Percentiles rank a stretch among this genome's conserved stretches.
These are phyloP conservation scores for Salix caprea DNA, from an alignment of 345 rosid genomes.

Conservation along the genomic window DNA sequence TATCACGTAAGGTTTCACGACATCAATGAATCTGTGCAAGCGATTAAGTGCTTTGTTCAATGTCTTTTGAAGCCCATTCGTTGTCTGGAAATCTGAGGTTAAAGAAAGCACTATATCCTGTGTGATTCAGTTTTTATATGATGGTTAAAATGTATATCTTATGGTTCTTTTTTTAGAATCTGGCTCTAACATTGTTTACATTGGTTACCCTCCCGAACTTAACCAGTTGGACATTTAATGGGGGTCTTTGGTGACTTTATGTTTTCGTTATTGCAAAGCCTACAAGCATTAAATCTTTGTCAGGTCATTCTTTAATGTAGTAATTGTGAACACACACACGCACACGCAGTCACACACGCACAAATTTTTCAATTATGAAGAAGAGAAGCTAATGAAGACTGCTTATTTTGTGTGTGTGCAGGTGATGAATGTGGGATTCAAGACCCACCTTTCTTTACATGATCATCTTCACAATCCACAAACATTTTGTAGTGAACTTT, in stretches of 20 bases:
- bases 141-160: slow-evolving; percentile 2
- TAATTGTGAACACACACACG: no score
- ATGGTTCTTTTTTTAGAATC: neutral
- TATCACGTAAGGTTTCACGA: neutral
- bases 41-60: neutral
- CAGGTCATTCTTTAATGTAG: neutral
- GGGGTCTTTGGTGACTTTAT: neutral
- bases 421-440: neutral
- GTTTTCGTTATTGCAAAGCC: neutral
- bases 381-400: no score
- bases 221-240: neutral
- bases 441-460: neutral
- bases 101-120: neutral
- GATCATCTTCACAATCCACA: neutral
- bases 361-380: neutral
- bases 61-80: slow-evolving; percentile 9
- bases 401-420: neutral
- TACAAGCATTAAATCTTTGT: neutral
- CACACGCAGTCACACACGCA: no score
- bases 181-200: neutral
- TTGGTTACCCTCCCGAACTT: neutral
- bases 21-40: neutral
- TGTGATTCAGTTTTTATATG: slow-evolving; percentile 2
- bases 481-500: neutral
- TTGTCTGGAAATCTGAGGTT: neutral